Percentiles rank a stretch among this genome's conserved stretches.
phyloP scores from a whole-genome alignment of 2,329 filamentous ascomycete genomes.

The Microdochium nivale region DNA sequence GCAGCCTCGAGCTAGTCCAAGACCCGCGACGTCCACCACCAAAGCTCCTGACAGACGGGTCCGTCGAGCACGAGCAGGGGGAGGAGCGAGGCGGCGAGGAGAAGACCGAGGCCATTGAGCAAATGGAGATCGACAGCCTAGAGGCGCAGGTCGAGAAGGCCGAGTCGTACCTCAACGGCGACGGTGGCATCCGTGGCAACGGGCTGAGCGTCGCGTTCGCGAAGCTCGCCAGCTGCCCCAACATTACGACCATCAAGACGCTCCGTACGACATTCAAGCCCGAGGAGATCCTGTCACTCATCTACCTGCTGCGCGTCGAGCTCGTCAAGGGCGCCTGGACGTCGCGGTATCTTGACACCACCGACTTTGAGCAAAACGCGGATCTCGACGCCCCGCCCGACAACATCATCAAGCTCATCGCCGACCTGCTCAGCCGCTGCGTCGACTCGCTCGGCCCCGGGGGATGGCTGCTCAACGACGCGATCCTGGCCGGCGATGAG shows the following conservation, averaged over 20 bases:
- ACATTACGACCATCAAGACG: constrained; percentile 48
- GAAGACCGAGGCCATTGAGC: constrained; percentile 23
- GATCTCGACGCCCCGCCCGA: constrained; percentile 48
- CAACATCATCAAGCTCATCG: constrained; percentile 61
- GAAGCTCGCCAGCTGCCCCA: constrained; percentile 60
- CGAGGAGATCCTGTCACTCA: constrained; percentile 61
- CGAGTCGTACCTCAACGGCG: constrained; percentile 57
- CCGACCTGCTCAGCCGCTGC: constrained; percentile 62
- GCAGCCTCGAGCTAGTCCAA: constrained; percentile 54
- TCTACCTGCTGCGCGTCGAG: constrained; percentile 65
- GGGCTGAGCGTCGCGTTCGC: constrained; percentile 60
- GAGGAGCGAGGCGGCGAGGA: constrained; percentile 10
- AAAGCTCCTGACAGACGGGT: constrained; percentile 19
- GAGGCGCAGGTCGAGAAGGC: constrained; percentile 60
- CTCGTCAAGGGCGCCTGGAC: constrained; percentile 71
- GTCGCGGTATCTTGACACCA: constrained; percentile 56
- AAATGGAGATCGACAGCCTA: constrained; percentile 49
- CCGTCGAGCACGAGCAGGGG: constrained; percentile 14
- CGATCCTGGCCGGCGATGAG: constrained; percentile 41
- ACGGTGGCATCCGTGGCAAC: constrained; percentile 52
- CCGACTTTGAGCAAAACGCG: constrained; percentile 35
- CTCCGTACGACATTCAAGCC: constrained; percentile 56
- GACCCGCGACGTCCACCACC: constrained; percentile 25
- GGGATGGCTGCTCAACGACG: constrained; percentile 63
- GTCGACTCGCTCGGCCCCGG: constrained; percentile 67